Conservation (phyloP, 2,329 filamentous ascomycete genomes). For the Pseudogymnoascus sp. region DNA sequence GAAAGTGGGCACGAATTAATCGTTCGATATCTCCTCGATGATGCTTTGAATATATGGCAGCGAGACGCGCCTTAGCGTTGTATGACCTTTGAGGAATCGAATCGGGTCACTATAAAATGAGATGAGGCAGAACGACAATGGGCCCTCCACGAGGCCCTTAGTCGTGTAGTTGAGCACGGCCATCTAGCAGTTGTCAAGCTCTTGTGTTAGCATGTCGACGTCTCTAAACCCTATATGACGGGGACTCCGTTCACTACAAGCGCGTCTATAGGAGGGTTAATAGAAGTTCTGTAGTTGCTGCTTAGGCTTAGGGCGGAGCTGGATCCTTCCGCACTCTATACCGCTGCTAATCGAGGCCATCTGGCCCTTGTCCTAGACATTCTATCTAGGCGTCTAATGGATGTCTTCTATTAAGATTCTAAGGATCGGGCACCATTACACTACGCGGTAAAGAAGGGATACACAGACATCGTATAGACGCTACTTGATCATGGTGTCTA, state of each 20-base stretch:
- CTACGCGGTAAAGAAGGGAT: neutral
- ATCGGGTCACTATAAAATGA: neutral
- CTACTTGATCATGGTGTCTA: neutral
- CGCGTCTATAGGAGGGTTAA: too few species aligned
- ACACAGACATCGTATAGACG: neutral
- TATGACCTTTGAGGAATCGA: neutral
- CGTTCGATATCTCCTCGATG: neutral
- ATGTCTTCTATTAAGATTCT: too few species aligned
- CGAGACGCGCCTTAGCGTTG: neutral
- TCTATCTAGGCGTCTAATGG: too few species aligned
- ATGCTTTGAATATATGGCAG: neutral
- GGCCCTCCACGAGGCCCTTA: neutral
- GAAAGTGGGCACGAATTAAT: neutral
- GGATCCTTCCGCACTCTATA: too few species aligned
- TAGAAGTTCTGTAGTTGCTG: too few species aligned
- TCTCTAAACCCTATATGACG: neutral
- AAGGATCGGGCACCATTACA: neutral
- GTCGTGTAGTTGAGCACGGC: neutral
- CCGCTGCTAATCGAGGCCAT: too few species aligned
- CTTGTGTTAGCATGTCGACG: neutral
- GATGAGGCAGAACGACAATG: too few species aligned
- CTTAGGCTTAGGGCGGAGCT: too few species aligned
- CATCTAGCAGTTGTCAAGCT: neutral
- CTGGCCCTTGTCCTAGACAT: too few species aligned
- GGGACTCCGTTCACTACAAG: too few species aligned